phyloP scores from a whole-genome alignment of 352 stramenopile species.

The Pseudoperonospora humuli region DNA sequence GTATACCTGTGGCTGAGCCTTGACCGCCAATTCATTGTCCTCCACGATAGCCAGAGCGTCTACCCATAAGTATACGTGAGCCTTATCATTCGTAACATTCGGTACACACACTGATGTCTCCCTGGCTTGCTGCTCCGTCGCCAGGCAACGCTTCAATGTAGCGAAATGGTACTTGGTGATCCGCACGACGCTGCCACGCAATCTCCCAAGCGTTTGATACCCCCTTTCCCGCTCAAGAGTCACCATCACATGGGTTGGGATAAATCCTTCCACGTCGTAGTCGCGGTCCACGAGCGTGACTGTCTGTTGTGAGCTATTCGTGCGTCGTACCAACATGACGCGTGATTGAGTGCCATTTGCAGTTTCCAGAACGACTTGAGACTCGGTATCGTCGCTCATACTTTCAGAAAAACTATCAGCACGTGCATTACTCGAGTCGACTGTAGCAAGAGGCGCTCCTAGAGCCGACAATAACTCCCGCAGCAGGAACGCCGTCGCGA shows the following conservation, averaged over 20 bases:
- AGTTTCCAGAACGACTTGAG: constrained; percentile 12
- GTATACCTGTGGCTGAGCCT: constrained; percentile 25
- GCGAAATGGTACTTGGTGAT: constrained; percentile 60
- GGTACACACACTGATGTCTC: constrained; percentile 20
- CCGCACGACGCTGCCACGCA: constrained; percentile 44
- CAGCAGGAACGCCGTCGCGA: constrained; percentile 43
- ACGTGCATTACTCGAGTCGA: not conserved
- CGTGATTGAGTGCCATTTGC: constrained; percentile 16
- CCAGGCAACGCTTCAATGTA: constrained; percentile 30
- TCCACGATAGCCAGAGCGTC: constrained; percentile 48
- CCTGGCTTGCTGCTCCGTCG: constrained; percentile 4
- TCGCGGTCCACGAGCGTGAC: constrained; percentile 46
- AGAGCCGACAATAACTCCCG: constrained; percentile 50
- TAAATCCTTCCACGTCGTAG: constrained; percentile 41
- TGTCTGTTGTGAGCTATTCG: constrained; percentile 29
- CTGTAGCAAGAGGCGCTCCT: constrained; percentile 4
- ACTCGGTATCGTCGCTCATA: constrained; percentile 53
- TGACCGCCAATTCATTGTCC: constrained; percentile 38
- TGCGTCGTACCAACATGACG: constrained; percentile 46
- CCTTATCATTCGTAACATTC: not conserved
- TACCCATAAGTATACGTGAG: constrained; percentile 34
- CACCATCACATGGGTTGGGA: constrained; percentile 21
- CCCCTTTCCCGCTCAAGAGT: constrained; percentile 14
- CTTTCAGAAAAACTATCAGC: constrained; percentile 31
- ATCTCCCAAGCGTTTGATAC: constrained; percentile 30